Percentiles rank a stretch among this genome's conserved stretches.
phyloP scores from a whole-genome alignment of 768 basidiomycete genomes.

The Suillus sp. region DNA sequence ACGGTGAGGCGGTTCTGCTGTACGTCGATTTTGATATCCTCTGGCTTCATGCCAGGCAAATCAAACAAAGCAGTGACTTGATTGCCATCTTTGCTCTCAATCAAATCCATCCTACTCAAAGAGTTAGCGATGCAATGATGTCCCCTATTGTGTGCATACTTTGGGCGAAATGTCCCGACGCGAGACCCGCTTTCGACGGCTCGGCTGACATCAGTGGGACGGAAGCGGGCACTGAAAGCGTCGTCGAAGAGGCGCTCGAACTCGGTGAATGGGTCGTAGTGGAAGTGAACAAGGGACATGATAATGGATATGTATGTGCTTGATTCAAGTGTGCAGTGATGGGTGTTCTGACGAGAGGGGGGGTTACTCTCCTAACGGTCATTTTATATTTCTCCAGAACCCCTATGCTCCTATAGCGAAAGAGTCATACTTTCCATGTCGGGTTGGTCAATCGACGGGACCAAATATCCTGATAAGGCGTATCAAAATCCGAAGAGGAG shows the following conservation, averaged over 20 bases:
- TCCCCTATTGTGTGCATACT: slow-evolving; percentile 21
- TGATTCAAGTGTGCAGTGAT: neutral
- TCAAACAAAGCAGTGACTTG: slow-evolving; percentile 58
- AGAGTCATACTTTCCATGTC: slow-evolving; percentile 1
- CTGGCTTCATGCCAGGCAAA: slow-evolving; percentile 54
- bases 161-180: slow-evolving; percentile 30
- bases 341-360: neutral
- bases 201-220: slow-evolving; percentile 19
- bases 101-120: slow-evolving; percentile 51
- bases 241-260: slow-evolving; percentile 48
- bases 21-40: slow-evolving; percentile 54
- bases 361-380: neutral
- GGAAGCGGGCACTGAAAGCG: slow-evolving; percentile 33
- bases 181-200: slow-evolving; percentile 15
- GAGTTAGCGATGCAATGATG: neutral
- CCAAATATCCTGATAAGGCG: neutral
- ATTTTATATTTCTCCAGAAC: neutral
- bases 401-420: neutral
- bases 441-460: neutral
- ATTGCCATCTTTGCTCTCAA: slow-evolving; percentile 49
- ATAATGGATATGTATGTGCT: neutral
- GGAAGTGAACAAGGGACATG: slow-evolving; percentile 30
- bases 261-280: slow-evolving; percentile 44
- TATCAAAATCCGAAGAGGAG: slow-evolving; percentile 1
- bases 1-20: slow-evolving; percentile 51